phyloP scores from a whole-genome alignment of 345 rosid genomes.

The Dovyalis caffra region DNA sequence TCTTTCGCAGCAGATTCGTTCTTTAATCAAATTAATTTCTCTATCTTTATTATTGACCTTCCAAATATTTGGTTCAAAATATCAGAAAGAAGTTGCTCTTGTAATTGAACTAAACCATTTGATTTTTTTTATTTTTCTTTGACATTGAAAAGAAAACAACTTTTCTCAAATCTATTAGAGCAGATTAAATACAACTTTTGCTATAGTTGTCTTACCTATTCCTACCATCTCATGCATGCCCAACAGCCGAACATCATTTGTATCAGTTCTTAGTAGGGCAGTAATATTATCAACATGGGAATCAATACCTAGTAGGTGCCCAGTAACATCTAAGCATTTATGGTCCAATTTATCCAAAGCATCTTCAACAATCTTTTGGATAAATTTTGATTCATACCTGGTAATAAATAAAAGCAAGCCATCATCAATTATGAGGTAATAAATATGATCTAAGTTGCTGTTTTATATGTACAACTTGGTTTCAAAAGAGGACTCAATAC shows the following conservation, averaged over 20 bases:
- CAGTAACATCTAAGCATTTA: background rate
- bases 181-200: background rate
- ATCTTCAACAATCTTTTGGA: constrained; percentile 26
- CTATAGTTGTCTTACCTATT: background rate
- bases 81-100: background rate
- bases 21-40: background rate
- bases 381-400: constrained; percentile 32
- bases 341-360: constrained; percentile 25
- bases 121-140: background rate
- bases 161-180: background rate
- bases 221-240: background rate
- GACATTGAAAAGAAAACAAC: background rate
- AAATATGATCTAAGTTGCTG: too few relatives aligned
- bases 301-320: background rate
- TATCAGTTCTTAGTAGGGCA: constrained; percentile 4
- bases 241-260: too few relatives aligned
- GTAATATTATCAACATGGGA: background rate
- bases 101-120: background rate
- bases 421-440: too few relatives aligned
- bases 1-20: background rate
- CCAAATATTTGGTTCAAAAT: background rate
- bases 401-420: too few relatives aligned
- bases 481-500: too few relatives aligned
- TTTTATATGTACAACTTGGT: too few relatives aligned
- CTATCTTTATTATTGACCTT: background rate